phyloP scores from a whole-genome alignment of 1,284 basidiomycete genomes.

The Marasmius fiardii region DNA sequence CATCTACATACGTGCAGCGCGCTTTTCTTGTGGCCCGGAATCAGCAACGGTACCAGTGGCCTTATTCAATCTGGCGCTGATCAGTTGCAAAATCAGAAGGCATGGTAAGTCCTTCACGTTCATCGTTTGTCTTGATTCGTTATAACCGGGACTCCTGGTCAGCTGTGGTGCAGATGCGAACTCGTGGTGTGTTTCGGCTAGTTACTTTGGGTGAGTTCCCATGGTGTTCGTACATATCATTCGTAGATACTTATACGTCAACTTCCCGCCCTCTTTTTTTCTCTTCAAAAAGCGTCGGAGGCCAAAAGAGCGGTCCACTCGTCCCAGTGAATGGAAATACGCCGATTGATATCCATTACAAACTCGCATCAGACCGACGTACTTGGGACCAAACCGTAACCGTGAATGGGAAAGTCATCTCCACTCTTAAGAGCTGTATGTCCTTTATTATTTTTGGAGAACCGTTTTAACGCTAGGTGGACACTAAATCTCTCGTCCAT shows the following conservation, averaged over 20 bases:
- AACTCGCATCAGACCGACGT: neutral
- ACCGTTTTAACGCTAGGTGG: too few relatives aligned
- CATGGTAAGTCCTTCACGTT: neutral
- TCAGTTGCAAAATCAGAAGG: constrained; percentile 4
- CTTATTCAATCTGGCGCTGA: constrained; percentile 13
- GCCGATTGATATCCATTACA: constrained; percentile 8
- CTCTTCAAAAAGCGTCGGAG: constrained; percentile 7
- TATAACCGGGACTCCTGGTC: neutral
- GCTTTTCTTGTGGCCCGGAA: constrained; percentile 14
- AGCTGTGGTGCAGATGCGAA: constrained; percentile 12
- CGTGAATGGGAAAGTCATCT: constrained; percentile 10
- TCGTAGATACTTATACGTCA: neutral
- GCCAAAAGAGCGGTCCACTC: constrained; percentile 7
- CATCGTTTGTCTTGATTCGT: neutral
- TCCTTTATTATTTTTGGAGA: too few relatives aligned
- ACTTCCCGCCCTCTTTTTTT: too few relatives aligned
- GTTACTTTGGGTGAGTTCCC: constrained; percentile 12
- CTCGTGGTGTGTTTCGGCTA: constrained; percentile 13
- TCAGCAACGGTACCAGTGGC: constrained; percentile 12
- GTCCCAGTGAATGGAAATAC: constrained; percentile 10
- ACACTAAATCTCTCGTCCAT: too few relatives aligned
- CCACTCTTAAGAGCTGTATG: constrained; percentile 9
- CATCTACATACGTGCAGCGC: neutral
- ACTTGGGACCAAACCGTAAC: constrained; percentile 14
- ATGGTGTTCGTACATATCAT: neutral